Conservation (phyloP, 192 early-diverging fungal species). For the Linnemannia schmuckeri region DNA sequence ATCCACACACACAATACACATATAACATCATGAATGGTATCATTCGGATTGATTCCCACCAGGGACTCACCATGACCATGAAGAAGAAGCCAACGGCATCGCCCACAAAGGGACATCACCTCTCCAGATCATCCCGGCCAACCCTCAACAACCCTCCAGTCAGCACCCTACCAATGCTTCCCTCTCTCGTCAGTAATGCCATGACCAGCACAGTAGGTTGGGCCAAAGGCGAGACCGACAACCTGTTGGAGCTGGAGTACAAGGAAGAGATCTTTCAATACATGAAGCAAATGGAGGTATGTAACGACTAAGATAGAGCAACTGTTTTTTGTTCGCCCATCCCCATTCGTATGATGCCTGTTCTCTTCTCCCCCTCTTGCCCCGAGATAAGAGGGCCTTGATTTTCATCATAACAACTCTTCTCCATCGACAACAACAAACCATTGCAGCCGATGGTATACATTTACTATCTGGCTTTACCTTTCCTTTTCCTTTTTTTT, state of each 20-base stretch:
- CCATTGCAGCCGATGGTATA: neutral
- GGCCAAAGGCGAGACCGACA: constrained; percentile 45
- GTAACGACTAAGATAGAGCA: neutral
- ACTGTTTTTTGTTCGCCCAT: neutral
- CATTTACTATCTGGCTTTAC: neutral
- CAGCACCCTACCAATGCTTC: constrained; percentile 15
- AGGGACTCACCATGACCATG: constrained; percentile 39
- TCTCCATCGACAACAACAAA: neutral
- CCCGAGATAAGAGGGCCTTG: neutral
- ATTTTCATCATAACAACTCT: neutral
- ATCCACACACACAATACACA: neutral
- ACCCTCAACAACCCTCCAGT: constrained; percentile 20
- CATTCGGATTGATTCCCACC: constrained; percentile 51
- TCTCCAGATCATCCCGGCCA: constrained; percentile 18
- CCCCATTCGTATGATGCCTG: neutral
- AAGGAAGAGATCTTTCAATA: constrained; percentile 58
- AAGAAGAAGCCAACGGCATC: constrained; percentile 46
- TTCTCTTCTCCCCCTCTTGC: neutral
- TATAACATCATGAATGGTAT: constrained; percentile 46
- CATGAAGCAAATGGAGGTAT: constrained; percentile 60
- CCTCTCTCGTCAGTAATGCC: constrained; percentile 50
- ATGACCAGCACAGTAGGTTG: constrained; percentile 50
- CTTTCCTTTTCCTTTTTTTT: too few species aligned
- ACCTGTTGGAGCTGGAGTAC: constrained; percentile 51
- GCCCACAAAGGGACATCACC: constrained; percentile 30